These are phyloP conservation scores for Marasmius fiardii DNA, from an alignment of 1,284 basidiomycete genomes.

Conservation along the genomic window DNA sequence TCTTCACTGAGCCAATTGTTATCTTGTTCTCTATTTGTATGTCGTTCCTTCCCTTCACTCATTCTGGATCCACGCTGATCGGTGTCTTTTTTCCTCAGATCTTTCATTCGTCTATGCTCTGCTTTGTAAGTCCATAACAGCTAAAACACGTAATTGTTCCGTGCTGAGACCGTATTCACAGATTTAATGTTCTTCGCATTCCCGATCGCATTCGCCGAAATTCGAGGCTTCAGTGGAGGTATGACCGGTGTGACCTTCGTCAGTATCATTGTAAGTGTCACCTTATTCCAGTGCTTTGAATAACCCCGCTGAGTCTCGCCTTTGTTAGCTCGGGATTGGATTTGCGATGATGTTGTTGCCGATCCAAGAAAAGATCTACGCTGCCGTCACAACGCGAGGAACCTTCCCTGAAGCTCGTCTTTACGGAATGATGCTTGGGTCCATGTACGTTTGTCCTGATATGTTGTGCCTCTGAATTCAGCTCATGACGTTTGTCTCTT, in stretches of 20 bases:
- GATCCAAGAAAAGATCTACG: conserved; percentile 31
- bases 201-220: conserved; percentile 33
- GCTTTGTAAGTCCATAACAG: conserved; percentile 26
- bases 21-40: conserved; percentile 41
- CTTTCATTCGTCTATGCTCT: conserved; percentile 37
- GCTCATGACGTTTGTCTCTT: background rate
- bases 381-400: conserved; percentile 31
- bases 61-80: background rate
- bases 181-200: conserved; percentile 40
- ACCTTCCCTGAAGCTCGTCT: conserved; percentile 51
- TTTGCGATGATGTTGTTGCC: conserved; percentile 28
- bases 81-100: conserved; percentile 20
- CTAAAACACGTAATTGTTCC: conserved; percentile 12
- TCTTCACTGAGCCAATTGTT: conserved; percentile 38
- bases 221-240: conserved; percentile 39
- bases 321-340: conserved; percentile 34
- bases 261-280: conserved; percentile 37
- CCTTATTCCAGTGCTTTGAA: background rate
- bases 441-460: conserved; percentile 33
- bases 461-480: conserved; percentile 21
- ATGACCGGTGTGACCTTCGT: conserved; percentile 48
- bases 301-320: background rate
- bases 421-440: conserved; percentile 43
- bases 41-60: conserved; percentile 8
- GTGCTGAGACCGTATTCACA: conserved; percentile 15